Evolutionary conservation across 2,329 filamentous ascomycete species (phyloP).

Genomic region (Magnaporthiopsis incrustans): DNA sequence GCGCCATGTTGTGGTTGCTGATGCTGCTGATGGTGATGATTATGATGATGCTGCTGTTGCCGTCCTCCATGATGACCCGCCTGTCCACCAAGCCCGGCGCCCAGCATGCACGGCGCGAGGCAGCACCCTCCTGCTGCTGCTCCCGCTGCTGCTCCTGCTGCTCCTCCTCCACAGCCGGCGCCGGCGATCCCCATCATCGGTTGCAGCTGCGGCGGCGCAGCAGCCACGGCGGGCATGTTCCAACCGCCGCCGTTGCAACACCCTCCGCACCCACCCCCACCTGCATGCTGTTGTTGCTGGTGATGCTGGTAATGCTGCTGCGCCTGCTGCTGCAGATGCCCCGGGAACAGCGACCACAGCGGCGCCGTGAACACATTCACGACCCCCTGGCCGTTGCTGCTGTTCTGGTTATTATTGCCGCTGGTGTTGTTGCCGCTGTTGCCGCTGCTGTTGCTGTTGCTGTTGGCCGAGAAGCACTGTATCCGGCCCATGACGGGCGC

Average conservation of each 20-base stretch:
- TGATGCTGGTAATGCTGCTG: constrained; percentile 3
- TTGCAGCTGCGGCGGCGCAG: background rate
- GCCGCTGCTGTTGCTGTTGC: background rate
- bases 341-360: background rate
- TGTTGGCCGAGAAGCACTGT: background rate
- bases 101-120: background rate
- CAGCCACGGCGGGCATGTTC: background rate
- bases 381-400: background rate
- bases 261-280: too few species aligned
- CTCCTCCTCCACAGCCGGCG: background rate
- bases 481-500: constrained; percentile 2
- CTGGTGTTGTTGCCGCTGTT: background rate
- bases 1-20: background rate
- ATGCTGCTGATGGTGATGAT: too few species aligned
- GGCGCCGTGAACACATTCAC: constrained; percentile 7
- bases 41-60: background rate
- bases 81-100: background rate
- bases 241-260: background rate
- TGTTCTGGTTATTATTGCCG: background rate
- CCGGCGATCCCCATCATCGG: background rate
- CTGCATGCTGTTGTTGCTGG: constrained; percentile 4
- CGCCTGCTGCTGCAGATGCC: background rate
- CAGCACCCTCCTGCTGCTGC: background rate
- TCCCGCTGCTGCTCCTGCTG: too few species aligned
- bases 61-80: too few species aligned